These are phyloP conservation scores for Cryptosporidium sp. DNA, from an alignment of 169 alveolate species.

Conservation along the genomic window DNA sequence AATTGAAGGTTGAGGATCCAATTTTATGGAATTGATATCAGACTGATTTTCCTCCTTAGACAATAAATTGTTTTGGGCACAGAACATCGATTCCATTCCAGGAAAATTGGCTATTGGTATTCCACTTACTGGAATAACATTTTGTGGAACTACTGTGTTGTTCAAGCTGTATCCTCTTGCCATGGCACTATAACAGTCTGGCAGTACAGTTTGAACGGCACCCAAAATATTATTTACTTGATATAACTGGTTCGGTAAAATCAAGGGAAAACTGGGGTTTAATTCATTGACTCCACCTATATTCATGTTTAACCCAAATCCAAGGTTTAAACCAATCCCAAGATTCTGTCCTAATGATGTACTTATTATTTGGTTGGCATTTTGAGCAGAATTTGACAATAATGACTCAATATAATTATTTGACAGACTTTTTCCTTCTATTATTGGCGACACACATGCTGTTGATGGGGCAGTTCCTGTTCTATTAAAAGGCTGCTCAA, in stretches of 20 bases:
- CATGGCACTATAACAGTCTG: conserved; percentile 29
- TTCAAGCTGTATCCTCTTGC: conserved; percentile 18
- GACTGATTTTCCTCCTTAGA: conserved; percentile 38
- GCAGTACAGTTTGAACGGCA: conserved; percentile 12
- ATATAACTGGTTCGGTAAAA: conserved; percentile 16
- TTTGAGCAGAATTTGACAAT: conserved; percentile 12
- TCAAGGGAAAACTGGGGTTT: conserved; percentile 3
- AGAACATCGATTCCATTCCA: conserved; percentile 13
- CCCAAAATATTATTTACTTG: conserved; percentile 21
- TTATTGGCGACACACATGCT: conserved; percentile 66
- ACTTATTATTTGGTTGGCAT: conserved; percentile 1
- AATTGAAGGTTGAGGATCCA: conserved; percentile 14
- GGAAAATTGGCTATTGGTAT: conserved; percentile 10
- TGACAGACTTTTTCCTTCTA: conserved; percentile 34
- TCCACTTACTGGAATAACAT: background rate
- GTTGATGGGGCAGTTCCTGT: conserved; percentile 40
- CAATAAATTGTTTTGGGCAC: background rate
- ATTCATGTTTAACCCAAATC: conserved; percentile 53
- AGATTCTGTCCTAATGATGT: conserved; percentile 10
- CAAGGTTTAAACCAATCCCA: conserved; percentile 34
- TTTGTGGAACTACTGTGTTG: conserved; percentile 10
- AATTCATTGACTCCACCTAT: conserved; percentile 20
- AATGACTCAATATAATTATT: conserved; percentile 53
- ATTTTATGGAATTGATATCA: background rate
- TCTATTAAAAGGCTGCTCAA: conserved; percentile 36